Conservation (phyloP, 2,329 filamentous ascomycete genomes). For the Exophiala lecanii-corni region DNA sequence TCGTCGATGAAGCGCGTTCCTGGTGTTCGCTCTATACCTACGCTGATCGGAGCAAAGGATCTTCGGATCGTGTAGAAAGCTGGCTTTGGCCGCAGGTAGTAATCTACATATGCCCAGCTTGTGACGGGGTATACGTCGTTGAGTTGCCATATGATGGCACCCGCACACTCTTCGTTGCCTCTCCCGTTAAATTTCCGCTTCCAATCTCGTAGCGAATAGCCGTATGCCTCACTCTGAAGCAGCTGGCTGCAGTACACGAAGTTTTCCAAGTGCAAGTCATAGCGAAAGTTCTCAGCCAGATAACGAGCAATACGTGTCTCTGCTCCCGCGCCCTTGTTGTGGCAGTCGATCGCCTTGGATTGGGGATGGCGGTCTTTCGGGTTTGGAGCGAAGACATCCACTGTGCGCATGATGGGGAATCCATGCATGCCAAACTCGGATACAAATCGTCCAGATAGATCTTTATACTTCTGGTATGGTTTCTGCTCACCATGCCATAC, state of each 20-base stretch:
- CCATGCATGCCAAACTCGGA: constrained; percentile 95
- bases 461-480: constrained; percentile 85
- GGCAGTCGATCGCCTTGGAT: constrained; percentile 83
- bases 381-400: constrained; percentile 45
- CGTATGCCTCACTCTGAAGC: constrained; percentile 56
- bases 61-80: constrained; percentile 58
- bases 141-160: constrained; percentile 44
- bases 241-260: constrained; percentile 65
- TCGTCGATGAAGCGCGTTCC: constrained; percentile 4
- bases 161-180: constrained; percentile 36
- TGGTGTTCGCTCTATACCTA: constrained; percentile 49
- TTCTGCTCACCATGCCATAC: constrained; percentile 90
- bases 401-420: constrained; percentile 77
- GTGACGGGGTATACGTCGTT: constrained; percentile 57
- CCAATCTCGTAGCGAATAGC: constrained; percentile 56
- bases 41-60: constrained; percentile 51
- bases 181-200: constrained; percentile 43
- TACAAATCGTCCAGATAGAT: constrained; percentile 79
- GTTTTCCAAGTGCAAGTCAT: constrained; percentile 44
- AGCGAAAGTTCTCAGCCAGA: constrained; percentile 78
- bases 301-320: constrained; percentile 82
- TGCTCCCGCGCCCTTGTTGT: constrained; percentile 90
- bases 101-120: constrained; percentile 59
- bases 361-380: constrained; percentile 75
- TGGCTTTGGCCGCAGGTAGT: constrained; percentile 56